Conservation (phyloP, 23 red algal genomes). For the Porphyridium purpureum region DNA sequence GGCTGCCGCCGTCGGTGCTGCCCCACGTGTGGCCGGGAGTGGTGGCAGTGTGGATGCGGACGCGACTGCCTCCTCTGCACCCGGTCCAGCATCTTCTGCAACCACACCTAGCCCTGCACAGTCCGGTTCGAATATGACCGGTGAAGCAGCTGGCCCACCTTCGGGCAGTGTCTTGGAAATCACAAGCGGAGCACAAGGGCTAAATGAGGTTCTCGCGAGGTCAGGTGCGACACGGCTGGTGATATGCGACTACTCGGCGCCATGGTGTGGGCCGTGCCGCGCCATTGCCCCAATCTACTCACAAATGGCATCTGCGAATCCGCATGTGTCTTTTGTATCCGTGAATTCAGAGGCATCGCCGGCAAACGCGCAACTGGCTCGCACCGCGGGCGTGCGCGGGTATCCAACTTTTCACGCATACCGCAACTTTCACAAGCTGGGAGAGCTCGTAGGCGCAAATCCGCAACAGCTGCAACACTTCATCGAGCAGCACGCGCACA, state of each 20-base stretch:
- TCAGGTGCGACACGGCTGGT: too few species aligned
- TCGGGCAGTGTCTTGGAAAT: too few species aligned
- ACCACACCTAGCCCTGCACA: too few species aligned
- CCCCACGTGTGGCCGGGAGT: too few species aligned
- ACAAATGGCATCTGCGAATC: conserved; percentile 12
- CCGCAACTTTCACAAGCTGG: background rate
- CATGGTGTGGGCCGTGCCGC: conserved; percentile 41
- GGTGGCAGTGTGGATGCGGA: too few species aligned
- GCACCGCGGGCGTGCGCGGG: conserved; percentile 7
- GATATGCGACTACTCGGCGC: conserved; percentile 19
- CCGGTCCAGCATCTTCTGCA: too few species aligned
- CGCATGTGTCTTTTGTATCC: conserved; percentile 42
- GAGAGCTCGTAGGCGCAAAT: conserved; percentile 18
- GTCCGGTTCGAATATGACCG: too few species aligned
- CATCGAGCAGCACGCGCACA: conserved; percentile 22
- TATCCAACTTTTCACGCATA: conserved; percentile 38
- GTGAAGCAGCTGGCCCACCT: too few species aligned
- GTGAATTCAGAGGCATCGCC: conserved; percentile 33
- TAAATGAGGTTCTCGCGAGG: too few species aligned
- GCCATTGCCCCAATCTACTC: conserved; percentile 20
- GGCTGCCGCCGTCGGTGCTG: too few species aligned
- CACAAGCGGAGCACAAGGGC: too few species aligned
- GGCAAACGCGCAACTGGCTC: conserved; percentile 22
- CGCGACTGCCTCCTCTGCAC: too few species aligned
- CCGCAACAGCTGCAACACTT: conserved; percentile 10